phyloP scores from a whole-genome alignment of 495 filamentous ascomycete species.

The Hypoxylon cercidicola region DNA sequence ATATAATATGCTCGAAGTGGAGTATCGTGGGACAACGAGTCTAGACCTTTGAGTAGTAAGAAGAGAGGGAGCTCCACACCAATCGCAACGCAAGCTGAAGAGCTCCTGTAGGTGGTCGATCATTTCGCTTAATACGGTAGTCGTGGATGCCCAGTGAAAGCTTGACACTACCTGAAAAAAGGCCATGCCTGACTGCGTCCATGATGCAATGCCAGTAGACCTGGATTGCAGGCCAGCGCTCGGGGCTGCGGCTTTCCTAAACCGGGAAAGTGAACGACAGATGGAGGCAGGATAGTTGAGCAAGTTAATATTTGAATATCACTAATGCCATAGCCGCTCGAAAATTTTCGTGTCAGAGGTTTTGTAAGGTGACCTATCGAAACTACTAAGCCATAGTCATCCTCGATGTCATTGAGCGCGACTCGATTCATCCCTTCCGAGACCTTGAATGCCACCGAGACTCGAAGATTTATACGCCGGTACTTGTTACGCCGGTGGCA shows the following conservation, averaged over 20 bases:
- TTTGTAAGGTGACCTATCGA: no score
- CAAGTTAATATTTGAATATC: background rate
- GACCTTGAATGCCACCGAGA: no score
- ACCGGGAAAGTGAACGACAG: conserved; percentile 18
- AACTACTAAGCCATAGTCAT: no score
- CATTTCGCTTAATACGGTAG: conserved; percentile 3
- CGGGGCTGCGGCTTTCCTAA: conserved; percentile 27
- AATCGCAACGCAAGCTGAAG: background rate
- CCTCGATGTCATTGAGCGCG: no score
- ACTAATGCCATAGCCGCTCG: no score
- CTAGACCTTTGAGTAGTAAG: background rate
- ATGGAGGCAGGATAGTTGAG: background rate
- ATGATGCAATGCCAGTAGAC: conserved; percentile 7
- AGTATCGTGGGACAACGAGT: background rate
- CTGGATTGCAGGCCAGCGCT: conserved; percentile 5
- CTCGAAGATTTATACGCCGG: no score
- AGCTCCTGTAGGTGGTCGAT: background rate
- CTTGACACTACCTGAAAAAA: conserved; percentile 5
- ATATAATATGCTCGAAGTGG: background rate
- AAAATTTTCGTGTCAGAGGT: no score
- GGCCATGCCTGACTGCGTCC: background rate
- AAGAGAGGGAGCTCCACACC: background rate
- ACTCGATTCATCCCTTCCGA: no score
- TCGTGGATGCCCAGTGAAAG: background rate
- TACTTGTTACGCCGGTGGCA: no score